Conservation (phyloP, 116 monocot genomes). For the Zostera marina region DNA sequence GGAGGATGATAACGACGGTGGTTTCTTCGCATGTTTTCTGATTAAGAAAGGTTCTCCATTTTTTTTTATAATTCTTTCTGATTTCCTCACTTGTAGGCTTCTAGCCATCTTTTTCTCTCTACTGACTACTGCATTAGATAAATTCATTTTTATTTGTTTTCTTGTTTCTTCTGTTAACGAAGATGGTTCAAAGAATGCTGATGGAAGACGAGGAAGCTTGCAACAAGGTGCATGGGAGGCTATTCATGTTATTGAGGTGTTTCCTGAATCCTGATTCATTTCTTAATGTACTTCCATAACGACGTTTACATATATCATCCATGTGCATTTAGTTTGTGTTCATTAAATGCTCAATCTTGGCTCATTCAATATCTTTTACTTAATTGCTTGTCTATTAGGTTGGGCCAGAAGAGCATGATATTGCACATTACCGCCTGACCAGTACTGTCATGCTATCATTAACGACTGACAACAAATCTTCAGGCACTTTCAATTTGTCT, state of each 20-base stretch:
- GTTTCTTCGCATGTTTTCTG: conserved; percentile 71
- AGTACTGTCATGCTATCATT: conserved; percentile 92
- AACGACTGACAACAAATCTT: conserved; percentile 59
- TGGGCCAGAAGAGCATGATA: conserved; percentile 56
- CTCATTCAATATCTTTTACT: neutral
- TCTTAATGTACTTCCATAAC: neutral
- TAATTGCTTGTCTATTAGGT: conserved; percentile 37
- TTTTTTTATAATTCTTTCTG: neutral
- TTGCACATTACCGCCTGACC: conserved; percentile 71
- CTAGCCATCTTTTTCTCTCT: no score
- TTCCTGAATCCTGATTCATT: neutral
- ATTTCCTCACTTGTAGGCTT: neutral
- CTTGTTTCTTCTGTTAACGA: neutral
- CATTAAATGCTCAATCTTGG: neutral
- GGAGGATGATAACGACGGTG: conserved; percentile 57
- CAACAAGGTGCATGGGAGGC: conserved; percentile 95
- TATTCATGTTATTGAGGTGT: conserved; percentile 92
- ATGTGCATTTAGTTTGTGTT: neutral
- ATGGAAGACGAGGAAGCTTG: conserved; percentile 65
- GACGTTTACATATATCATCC: neutral
- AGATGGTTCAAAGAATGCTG: conserved; percentile 77
- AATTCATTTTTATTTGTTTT: neutral
- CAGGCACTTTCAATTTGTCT: conserved; percentile 68
- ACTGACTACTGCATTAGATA: neutral
- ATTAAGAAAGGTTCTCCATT: conserved; percentile 74